Evolutionary conservation across 2,329 filamentous ascomycete genomes (phyloP), one percentile per base, ranked within the genome.

Genomic region (Hymenoscyphus occultus): DNA sequence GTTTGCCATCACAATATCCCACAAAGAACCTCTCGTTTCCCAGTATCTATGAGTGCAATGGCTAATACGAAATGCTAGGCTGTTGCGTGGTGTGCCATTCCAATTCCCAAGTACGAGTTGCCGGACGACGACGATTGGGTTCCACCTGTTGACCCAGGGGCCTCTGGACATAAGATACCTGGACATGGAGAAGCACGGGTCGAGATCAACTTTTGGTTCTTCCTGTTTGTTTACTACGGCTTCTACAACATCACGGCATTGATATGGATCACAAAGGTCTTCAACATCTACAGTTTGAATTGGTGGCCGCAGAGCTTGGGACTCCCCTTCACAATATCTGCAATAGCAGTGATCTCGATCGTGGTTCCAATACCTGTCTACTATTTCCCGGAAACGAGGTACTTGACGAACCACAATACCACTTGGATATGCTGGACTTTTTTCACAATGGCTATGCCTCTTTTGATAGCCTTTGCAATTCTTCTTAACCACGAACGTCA

Each of bases 131-230:
- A 81, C 64, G 51, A 61, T 42, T 40, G 35, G 10, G 32, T 57
- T 60, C 31, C 65, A 60, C 61, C 60, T 42, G 64, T 68, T 42
- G 60, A 48, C 48, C 22, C 42, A 35, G 63, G 51, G 22, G 9
- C 42, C 13, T 22, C 63, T 28, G 76, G 75, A 48, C 78, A 78
- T 68, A 83, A 81, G 62, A 77, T 79, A 0, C 86, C 86, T 0
- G 87, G 86, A 32, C 86, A 90, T 78, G 87, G 87, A 65, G 80
- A 83, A 70, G 85, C 86, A 5, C 80, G 83, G 54, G 87, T 90
- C 4, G 82, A 84, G 67, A 83, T 90, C 70, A 88, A 88, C 77
- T 90, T 90, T 72, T 90, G 87, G 87, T 89, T 89, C 79, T 90
- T 90, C 72, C 79, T 90, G 45, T 83, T 89, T 59, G 83, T 89